These are phyloP conservation scores for Penicillium maclennaniae DNA, from an alignment of 495 filamentous ascomycete genomes.

Conservation along the genomic window DNA sequence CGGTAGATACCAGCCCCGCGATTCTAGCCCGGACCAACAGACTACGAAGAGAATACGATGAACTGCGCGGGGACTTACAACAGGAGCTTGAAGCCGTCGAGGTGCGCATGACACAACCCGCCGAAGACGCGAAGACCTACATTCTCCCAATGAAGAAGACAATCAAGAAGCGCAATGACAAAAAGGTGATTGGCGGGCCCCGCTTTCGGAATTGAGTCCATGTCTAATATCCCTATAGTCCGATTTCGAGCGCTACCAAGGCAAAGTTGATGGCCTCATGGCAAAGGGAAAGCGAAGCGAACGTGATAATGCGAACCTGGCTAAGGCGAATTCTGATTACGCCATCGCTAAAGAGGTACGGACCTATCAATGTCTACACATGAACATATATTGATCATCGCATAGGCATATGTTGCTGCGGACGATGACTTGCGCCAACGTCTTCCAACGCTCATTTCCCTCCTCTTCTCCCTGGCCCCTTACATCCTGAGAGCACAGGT, in stretches of 20 bases:
- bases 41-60: slow-evolving; percentile 66
- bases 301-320: slow-evolving; percentile 71
- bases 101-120: slow-evolving; percentile 65
- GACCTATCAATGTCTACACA: background rate
- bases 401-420: slow-evolving; percentile 73
- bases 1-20: slow-evolving; percentile 56
- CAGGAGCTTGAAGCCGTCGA: slow-evolving; percentile 75
- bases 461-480: slow-evolving; percentile 76
- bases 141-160: slow-evolving; percentile 79
- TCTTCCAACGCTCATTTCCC: slow-evolving; percentile 70
- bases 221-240: slow-evolving; percentile 33
- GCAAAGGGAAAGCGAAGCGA: slow-evolving; percentile 71
- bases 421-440: slow-evolving; percentile 74
- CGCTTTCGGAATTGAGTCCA: background rate
- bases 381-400: background rate
- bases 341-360: slow-evolving; percentile 61
- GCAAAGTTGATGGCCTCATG: slow-evolving; percentile 63
- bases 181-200: slow-evolving; percentile 50
- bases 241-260: slow-evolving; percentile 80
- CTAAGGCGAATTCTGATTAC: slow-evolving; percentile 77
- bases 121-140: slow-evolving; percentile 64
- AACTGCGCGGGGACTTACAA: slow-evolving; percentile 69
- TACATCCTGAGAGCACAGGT: slow-evolving; percentile 70
- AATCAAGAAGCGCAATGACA: slow-evolving; percentile 88
- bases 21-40: slow-evolving; percentile 63